Evolutionary conservation across 2,329 filamentous ascomycete species (phyloP), one percentile per base, ranked within the genome.

Genomic region (Zymoseptoria crescenta): DNA sequence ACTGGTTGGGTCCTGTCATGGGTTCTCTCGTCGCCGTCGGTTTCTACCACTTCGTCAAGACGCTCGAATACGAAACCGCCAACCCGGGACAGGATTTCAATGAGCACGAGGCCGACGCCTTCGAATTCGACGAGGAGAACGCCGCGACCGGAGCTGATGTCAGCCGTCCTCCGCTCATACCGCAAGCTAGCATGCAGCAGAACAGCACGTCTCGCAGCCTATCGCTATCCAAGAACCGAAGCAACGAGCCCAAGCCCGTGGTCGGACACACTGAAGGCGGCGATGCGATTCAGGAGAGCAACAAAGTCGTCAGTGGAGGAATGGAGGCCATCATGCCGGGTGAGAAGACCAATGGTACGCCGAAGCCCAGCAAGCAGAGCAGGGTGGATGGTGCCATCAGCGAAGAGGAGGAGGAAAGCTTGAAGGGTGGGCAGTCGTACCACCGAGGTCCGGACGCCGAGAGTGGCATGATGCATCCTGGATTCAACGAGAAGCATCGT

Each of bases 11-110:
- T 0, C 78, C 78, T 4, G 61, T 73, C 5, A 70, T 80, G 4
- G 79, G 79, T 19, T 67, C 77, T 3, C 57, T 79, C 10, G 58
- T 80, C 2, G 77, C 78, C 10, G 77, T 78, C 2, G 63, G 73
- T n/a, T 78, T 80, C 65, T 80, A 80, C 67, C 74, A 75, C 29
- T 68, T 80, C 59, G 73, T 81, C 69, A 80, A 80, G 65, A 57
- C 72, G 20, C 72, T 80, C 29, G 77, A 80, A 65, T 80, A 80
- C 64, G 77, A 80, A 68, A 79, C 77, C 13, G 77, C 77, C 52
- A 80, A 79, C 61, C 77, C 77, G 2, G 75, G 74, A 49, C 75
- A 76, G 57, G 78, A 80, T 61, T 74, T 75, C 62, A 75, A 79
- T 67, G 77, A 76, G 28, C 73, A 72, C 27, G 74, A 75, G 56